These are phyloP conservation scores for Rutstroemia sp. DNA, from an alignment of 2,329 filamentous ascomycete species.

Conservation along the genomic window DNA sequence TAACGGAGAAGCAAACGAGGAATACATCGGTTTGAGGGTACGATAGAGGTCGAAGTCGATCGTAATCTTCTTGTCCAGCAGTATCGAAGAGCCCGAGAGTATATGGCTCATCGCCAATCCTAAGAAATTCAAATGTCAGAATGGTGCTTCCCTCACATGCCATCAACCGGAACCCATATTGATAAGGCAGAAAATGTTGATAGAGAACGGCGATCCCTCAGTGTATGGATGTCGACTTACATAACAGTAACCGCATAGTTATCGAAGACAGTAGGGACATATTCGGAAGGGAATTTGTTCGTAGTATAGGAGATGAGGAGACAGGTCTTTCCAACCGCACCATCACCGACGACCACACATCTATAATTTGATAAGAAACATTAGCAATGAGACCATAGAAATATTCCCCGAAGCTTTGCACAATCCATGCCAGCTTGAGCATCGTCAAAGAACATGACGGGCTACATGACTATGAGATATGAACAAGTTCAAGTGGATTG, in stretches of 20 bases:
- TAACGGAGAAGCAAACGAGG: conserved; percentile 97
- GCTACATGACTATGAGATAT: neutral
- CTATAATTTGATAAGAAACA: conserved; percentile 39
- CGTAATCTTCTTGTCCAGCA: conserved; percentile 98
- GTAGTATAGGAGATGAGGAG: conserved; percentile 98
- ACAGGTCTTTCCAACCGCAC: conserved; percentile 99
- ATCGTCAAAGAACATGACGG: neutral
- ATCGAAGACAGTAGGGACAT: conserved; percentile 98
- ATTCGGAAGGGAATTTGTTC: conserved; percentile 99
- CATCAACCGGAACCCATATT: neutral
- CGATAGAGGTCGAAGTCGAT: conserved; percentile 88
- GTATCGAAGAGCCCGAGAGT: conserved; percentile 97
- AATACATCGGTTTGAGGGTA: conserved; percentile 99
- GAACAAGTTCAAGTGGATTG: neutral
- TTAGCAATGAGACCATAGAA: neutral
- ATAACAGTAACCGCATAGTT: conserved; percentile 99
- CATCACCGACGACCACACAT: conserved; percentile 97
- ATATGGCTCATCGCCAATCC: conserved; percentile 98
- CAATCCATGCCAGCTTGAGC: neutral
- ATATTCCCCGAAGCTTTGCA: neutral
- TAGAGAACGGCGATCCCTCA: neutral
- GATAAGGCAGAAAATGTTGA: neutral
- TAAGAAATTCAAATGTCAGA: conserved; percentile 33
- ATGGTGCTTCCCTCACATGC: neutral
- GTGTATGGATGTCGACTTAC: conserved; percentile 50